Conservation (phyloP, 768 basidiomycete genomes). For the Trametes maxima region DNA sequence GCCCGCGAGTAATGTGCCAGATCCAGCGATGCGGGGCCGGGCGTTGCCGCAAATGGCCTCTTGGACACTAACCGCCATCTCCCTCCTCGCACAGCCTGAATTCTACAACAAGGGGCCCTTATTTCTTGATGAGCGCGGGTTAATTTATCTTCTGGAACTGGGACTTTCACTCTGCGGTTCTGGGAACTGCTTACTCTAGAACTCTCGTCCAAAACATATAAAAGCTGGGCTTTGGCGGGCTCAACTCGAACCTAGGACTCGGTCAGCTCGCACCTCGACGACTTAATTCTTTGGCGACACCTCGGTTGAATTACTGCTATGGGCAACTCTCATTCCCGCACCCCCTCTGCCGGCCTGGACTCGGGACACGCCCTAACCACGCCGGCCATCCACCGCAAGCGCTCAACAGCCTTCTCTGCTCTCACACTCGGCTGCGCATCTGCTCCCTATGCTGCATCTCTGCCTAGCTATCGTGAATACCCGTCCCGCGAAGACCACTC, state of each 20-base stretch:
- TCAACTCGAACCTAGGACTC: constrained; percentile 8
- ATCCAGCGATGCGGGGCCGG: constrained; percentile 12
- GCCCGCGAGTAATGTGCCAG: constrained; percentile 13
- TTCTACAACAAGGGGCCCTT: constrained; percentile 19
- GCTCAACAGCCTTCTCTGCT: constrained; percentile 30
- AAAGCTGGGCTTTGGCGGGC: constrained; percentile 17
- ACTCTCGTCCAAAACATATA: constrained; percentile 21
- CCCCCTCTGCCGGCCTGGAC: constrained; percentile 20
- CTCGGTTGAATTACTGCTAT: constrained; percentile 17
- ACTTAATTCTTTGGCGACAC: constrained; percentile 17
- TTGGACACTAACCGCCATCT: constrained; percentile 23
- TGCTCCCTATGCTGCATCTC: constrained; percentile 17
- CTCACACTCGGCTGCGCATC: constrained; percentile 33
- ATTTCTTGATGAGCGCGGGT: constrained; percentile 23
- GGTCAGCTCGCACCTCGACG: constrained; percentile 11
- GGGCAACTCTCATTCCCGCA: constrained; percentile 27
- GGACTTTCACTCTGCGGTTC: constrained; percentile 17
- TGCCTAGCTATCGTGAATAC: constrained; percentile 18
- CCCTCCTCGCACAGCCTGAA: constrained; percentile 21
- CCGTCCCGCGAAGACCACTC: constrained; percentile 22
- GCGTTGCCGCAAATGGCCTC: constrained; percentile 16
- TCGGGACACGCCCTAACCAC: constrained; percentile 13
- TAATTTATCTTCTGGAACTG: constrained; percentile 21
- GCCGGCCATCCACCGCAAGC: constrained; percentile 25
- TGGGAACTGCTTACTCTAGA: constrained; percentile 22